Evolutionary conservation across 345 rosid genomes (phyloP).

Genomic region (Eucalyptus erythrocorys): DNA sequence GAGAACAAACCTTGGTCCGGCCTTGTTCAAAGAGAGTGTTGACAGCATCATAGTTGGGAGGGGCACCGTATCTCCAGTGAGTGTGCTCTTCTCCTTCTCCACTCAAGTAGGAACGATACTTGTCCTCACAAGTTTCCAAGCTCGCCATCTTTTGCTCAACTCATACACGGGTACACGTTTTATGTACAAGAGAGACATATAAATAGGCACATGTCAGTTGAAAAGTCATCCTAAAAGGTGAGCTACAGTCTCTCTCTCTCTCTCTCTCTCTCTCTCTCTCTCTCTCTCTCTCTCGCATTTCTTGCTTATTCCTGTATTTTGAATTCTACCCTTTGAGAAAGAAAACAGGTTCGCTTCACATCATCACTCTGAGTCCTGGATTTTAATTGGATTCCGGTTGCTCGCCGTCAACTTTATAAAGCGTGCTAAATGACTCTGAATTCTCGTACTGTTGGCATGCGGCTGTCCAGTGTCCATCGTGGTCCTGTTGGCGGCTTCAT

Average conservation of each 20-base stretch:
- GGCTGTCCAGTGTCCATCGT: not conserved
- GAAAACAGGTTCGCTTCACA: not conserved
- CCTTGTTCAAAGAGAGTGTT: conserved; percentile 58
- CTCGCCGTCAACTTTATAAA: not conserved
- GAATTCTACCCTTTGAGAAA: not conserved
- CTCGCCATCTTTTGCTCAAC: not conserved
- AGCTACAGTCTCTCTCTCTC: too few relatives aligned
- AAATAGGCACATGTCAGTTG: not conserved
- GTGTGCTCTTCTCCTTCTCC: conserved; percentile 57
- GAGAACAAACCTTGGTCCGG: conserved; percentile 23
- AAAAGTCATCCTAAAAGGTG: too few relatives aligned
- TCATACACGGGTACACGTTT: not conserved
- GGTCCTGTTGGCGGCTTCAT: not conserved
- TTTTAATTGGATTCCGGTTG: not conserved
- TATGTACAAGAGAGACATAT: not conserved
- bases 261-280: too few relatives aligned
- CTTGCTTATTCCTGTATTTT: not conserved
- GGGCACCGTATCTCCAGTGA: conserved; percentile 34
- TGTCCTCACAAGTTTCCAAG: conserved; percentile 5
- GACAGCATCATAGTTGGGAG: conserved; percentile 47
- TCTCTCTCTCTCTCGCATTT: not conserved
- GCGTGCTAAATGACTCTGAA: not conserved
- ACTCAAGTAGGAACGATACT: conserved; percentile 28
- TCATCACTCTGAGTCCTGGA: not conserved
- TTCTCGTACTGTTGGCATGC: not conserved